Evolutionary conservation across 2,329 filamentous ascomycete genomes (phyloP), one percentile per base, ranked within the genome.

Genomic region (Hypoxylon sp.): DNA sequence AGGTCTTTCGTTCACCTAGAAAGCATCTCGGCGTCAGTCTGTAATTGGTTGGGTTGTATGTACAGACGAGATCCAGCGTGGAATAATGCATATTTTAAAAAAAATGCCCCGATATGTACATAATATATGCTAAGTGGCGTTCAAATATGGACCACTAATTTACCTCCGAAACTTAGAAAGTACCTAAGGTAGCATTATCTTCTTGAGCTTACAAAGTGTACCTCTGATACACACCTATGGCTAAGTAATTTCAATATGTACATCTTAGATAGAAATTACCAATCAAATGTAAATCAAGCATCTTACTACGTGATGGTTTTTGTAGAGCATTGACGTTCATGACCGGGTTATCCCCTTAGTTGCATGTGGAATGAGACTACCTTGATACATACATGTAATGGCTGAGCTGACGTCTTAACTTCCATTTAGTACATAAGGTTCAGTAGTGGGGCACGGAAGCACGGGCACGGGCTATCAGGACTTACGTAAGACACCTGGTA

Each of bases 1-100:
- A 54, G 32, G 16, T 45, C 20, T 42, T 40, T 42, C 14, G 16
- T 62, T 57, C 54, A 60, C 63, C 42, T 55, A 55, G 44, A 42
- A 65, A 32, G 55, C 46, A 40, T 49, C 49, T 61, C 46, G 62
- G 24, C 45, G 45, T 24, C 30, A 5, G 28, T n/a, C 24, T 40
- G 32, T 36, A 36, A 14, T 6, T 61, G 8, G 9, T 20, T 38
- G 24, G n/a, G n/a, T n/a, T n/a, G n/a, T n/a, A n/a, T n/a, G n/a
- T 50, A 49, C 20, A 28, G 28, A 40, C 4, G 36, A 20, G 16
- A 18, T 18, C n/a, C 16, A 38, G 16, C 14, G 16, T 40, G 36
- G 36, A 40, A 40, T 40, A 18, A 20, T 40, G 36, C 20, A 40
- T 18, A 18, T 40, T 18, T 40, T 16, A 16, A 40, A 18, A 40